Percentiles rank a stretch among this genome's conserved stretches.
phyloP scores from a whole-genome alignment of 2,329 filamentous ascomycete genomes.

The Beauveria medogensis region DNA sequence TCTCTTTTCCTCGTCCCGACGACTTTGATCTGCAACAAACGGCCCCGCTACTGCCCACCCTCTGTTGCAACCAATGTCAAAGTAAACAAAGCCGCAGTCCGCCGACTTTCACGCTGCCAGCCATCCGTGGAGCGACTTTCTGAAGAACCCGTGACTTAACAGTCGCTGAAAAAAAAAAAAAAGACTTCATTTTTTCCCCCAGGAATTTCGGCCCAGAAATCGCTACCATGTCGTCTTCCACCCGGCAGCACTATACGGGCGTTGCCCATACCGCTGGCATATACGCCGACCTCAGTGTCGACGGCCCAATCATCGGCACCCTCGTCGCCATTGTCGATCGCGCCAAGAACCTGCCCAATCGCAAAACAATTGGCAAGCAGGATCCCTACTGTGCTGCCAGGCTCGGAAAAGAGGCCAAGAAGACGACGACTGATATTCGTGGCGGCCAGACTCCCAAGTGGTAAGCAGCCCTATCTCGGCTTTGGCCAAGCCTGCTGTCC shows the following conservation, averaged over 20 bases:
- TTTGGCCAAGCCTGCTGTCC: too few species aligned
- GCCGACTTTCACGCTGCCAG: background rate
- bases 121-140: background rate
- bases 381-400: slow-evolving; percentile 94
- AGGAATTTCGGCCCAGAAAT: too few species aligned
- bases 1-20: background rate
- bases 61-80: slow-evolving; percentile 2
- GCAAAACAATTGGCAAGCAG: slow-evolving; percentile 97
- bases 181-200: background rate
- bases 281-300: slow-evolving; percentile 86
- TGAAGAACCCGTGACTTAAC: background rate
- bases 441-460: slow-evolving; percentile 94
- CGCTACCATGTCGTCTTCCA: slow-evolving; percentile 41
- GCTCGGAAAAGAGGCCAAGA: slow-evolving; percentile 93
- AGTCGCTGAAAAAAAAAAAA: background rate
- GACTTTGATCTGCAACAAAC: background rate
- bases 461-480: slow-evolving; percentile 39
- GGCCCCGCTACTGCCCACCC: slow-evolving; percentile 3
- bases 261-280: slow-evolving; percentile 76
- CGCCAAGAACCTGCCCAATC: slow-evolving; percentile 93
- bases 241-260: background rate
- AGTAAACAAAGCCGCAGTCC: slow-evolving; percentile 8
- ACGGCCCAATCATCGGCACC: slow-evolving; percentile 89
- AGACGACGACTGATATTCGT: slow-evolving; percentile 87
- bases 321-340: slow-evolving; percentile 87